Evolutionary conservation across 2,329 filamentous ascomycete species (phyloP), one percentile per base, ranked within the genome.

Genomic region (Incumbomyces delicatus): DNA sequence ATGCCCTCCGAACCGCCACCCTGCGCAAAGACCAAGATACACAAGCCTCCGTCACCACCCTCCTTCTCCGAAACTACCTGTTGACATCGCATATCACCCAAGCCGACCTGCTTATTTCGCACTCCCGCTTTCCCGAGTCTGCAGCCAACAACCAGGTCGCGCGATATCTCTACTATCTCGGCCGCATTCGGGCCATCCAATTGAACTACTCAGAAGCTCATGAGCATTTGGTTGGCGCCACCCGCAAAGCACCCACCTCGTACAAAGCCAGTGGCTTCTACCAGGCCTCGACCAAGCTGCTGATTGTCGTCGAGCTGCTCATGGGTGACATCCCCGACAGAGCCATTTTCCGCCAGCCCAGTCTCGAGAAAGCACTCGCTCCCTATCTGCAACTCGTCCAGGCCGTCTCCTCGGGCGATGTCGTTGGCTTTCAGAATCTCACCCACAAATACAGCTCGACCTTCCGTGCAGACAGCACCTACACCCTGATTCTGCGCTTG

Each of bases 261-360:
- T 79, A 81, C 55, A 89, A 87, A 56, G 92, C 92, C 3, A 82
- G 88, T 37, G 90, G 92, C 38, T 98, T 98, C 67, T 89, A 94
- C 56, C 92, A 95, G 67, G 89, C 88, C 33, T 90, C 92, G 1
- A 94, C 87, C 54, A 98, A 98, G 75, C 77, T 96, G n/a, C 73
- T 96, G 54, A 80, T 96, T 36, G 88, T 98, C 16, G 92, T 98
- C 11, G 90, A 98, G 72, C 74, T 98, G 51, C 72, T 98, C 53
- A 98, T 98, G 92, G 92, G 92, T 54, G 92, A 98, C 62, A 98
- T 98, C 56, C 92, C 92, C 27, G 90, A 96, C 61, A 86, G 92
- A 50, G 85, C 88, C 13, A 84, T 90, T 47, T 98, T 98, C 80
- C 85, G 92, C 49, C 86, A 92, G 62, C 80, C 88, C 1, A 81